Evolutionary conservation across 768 basidiomycete genomes (phyloP).

Genomic region (Rhodocollybia butyracea): DNA sequence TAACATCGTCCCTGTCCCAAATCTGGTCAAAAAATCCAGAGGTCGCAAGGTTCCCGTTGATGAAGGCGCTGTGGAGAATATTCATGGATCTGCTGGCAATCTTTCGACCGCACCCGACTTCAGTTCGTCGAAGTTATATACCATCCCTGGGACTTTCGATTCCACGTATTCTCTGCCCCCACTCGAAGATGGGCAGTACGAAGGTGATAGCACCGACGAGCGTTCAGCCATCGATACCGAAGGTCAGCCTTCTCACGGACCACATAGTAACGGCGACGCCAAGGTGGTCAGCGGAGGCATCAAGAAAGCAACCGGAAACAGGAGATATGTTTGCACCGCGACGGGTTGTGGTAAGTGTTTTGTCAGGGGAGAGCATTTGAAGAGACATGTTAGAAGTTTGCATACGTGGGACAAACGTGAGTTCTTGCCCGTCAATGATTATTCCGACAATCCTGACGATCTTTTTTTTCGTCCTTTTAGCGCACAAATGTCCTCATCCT

Average conservation of each 20-base stretch:
- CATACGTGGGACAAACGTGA: conserved; percentile 56
- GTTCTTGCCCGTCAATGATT: conserved; percentile 20
- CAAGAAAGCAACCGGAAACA: conserved; percentile 16
- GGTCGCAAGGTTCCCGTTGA: conserved; percentile 8
- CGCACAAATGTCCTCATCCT: conserved; percentile 36
- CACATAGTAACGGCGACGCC: not conserved
- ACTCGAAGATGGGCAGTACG: no score
- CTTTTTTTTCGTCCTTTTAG: conserved; percentile 24
- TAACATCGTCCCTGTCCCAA: not conserved
- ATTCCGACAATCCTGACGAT: not conserved
- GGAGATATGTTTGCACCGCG: conserved; percentile 43
- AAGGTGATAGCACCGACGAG: no score
- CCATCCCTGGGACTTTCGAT: no score
- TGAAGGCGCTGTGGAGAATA: no score
- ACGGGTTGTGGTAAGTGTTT: conserved; percentile 52
- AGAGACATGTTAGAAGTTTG: conserved; percentile 50
- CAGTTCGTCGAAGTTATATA: no score
- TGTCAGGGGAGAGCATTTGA: conserved; percentile 53
- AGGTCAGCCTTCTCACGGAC: not conserved
- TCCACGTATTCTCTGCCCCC: no score
- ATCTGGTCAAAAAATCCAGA: conserved; percentile 1
- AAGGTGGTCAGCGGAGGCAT: conserved; percentile 7
- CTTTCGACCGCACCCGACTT: not conserved
- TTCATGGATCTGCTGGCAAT: not conserved
- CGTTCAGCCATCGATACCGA: no score